Evolutionary conservation across 495 filamentous ascomycete species (phyloP), one percentile per base, ranked within the genome.

Genomic region (Jackrogersella multiformis): DNA sequence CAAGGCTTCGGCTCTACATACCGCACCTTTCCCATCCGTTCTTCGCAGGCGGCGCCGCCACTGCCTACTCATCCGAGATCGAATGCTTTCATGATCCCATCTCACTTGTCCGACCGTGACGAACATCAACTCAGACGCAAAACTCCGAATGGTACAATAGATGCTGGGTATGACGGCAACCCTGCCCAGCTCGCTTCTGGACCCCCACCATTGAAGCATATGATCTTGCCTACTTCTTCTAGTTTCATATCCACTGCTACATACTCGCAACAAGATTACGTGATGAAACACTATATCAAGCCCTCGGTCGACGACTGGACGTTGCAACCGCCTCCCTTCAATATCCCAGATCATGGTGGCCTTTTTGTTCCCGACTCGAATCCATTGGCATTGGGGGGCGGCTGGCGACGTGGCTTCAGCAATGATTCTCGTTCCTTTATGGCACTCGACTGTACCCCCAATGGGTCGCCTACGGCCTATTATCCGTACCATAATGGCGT

Each of bases 151-250:
- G 95, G 95, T 20, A 97, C 93, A 16, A 84, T 99, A 56, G 91
- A 93, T 53, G 94, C 92, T 57, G 94, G 93, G 12, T 99, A 99
- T 73, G 94, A 98, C 84, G 94, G 92, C 9, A 92, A 90, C 5
- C 86, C 89, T 1, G 82, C 88, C 24, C 92, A 95, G 74, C 87
- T 89, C 73, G 86, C 85, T 3, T 86, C 88, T 16, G 90, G 91
- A 44, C 92, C 92, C 34, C 92, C 90, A 48, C 87, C 91, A 2
- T 79, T 86, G 26, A 99, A 98, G 77, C 94, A 98, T 73, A 91
- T 98, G 74, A 80, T 97, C n/a, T 82, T 97, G 35, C 83, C 85
- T 5, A 74, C 74, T 10, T 77, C 77, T 20, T 80, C 79, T 26
- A 77, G 70, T 34, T 73, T 78, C n/a, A 77, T 77, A 54, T 73